Base-by-base conservation (phyloP, 257 asterid genomes). In the Petunia axillaris region DNA sequence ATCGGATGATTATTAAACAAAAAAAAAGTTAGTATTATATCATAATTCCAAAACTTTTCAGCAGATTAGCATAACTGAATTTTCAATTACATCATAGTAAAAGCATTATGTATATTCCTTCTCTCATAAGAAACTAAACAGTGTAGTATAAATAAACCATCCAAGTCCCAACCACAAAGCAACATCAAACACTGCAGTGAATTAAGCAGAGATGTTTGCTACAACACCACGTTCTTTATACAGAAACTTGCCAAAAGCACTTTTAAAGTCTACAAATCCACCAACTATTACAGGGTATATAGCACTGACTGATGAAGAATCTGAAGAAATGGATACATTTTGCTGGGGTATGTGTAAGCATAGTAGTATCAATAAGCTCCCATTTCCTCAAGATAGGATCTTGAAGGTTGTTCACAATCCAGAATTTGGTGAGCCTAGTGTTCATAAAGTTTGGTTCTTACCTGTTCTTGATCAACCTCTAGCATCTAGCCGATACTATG, bases 381-480 rank as follows among this genome's bases (percentile, higher is more conserved):
- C 97, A 3, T 94, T 94, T 80, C 97, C 98, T 79, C 92, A 91
- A 1, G 97, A 92, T 89, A 92, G 88, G 86, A 82, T 92, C 81
- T 83, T 94, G 90, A 88, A 90, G 63, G 90, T 94, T 81, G 92
- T 94, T 63, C 93, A 91, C 82, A 81, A 89, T 11, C 79, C 91
- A 9, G 84, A 85, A 41, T 91, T 85, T 54, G 89, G 86, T 15
- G 91, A 91, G 54, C 84, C 91, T 8, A 77, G 81, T 25, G 85
- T 86, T 64, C 82, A 82, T 0, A 90, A 89, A 83, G 87, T 89
- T n/a, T 92, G 98, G 97, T 88, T 94, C 81, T 15, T 94, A 0
- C 98, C 98, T 2, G 97, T 94, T 85, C 88, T 87, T 46, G 92
- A 88, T 81, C 90, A 77, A 62, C 94, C 97, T 6, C 85, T 91